Percentiles rank a stretch among this genome's conserved stretches.
These are phyloP conservation scores for Sugiyamaella valdiviana DNA, from an alignment of 805 yeast species.

Conservation along the genomic window DNA sequence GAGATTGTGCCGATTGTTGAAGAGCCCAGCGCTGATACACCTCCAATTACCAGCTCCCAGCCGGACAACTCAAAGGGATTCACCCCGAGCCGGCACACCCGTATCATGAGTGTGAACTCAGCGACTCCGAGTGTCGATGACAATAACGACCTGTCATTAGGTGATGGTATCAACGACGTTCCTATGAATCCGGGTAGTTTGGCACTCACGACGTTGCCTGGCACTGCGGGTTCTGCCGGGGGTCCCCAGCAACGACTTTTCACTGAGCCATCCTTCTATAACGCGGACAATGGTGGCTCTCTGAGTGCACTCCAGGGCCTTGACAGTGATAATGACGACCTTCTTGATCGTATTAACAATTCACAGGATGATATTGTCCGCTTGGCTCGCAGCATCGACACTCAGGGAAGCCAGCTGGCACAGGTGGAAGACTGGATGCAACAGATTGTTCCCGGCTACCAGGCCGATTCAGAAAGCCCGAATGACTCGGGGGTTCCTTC, in stretches of 20 bases:
- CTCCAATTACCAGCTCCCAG: background rate
- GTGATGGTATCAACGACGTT: background rate
- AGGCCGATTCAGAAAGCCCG: background rate
- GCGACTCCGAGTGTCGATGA: background rate
- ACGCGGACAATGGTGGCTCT: conserved; percentile 7
- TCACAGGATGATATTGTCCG: conserved; percentile 21
- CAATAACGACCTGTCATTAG: background rate
- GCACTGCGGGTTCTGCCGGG: too few relatives aligned
- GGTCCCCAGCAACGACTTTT: conserved; percentile 2
- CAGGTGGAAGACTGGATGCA: conserved; percentile 30
- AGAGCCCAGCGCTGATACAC: background rate
- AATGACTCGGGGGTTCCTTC: background rate
- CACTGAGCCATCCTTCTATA: conserved; percentile 15
- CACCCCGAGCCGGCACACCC: background rate
- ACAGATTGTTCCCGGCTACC: conserved; percentile 13
- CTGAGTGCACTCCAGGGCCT: background rate
- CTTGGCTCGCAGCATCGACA: conserved; percentile 22
- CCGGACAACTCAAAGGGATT: background rate
- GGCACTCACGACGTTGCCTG: conserved; percentile 1
- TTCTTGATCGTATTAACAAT: conserved; percentile 4
- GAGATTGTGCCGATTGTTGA: background rate
- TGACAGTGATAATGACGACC: background rate
- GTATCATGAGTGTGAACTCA: background rate
- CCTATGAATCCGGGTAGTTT: background rate
- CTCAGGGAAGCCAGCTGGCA: conserved; percentile 27